Percentiles rank a stretch among this genome's conserved stretches.
phyloP scores from a whole-genome alignment of 345 rosid genomes.

The Rhodamnia argentea region DNA sequence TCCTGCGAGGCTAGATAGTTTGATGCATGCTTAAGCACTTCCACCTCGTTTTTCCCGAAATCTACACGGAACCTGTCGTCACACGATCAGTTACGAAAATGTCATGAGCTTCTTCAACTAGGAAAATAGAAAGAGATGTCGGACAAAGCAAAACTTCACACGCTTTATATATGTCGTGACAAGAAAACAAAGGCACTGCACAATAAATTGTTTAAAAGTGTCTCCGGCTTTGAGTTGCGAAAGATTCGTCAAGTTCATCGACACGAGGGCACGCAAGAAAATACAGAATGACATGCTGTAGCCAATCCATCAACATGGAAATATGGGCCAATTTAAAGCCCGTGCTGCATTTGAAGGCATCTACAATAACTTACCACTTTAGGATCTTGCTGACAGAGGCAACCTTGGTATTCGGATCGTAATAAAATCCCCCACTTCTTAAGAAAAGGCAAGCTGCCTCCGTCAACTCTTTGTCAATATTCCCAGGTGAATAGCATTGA shows the following conservation, averaged over 20 bases:
- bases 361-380: constrained; percentile 40
- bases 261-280: neutral
- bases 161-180: neutral
- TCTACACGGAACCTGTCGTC: constrained; percentile 54
- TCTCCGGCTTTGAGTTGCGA: neutral
- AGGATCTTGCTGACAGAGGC: constrained; percentile 55
- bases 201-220: neutral
- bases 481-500: constrained; percentile 59
- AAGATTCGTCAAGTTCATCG: neutral
- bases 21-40: constrained; percentile 65
- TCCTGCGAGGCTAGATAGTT: constrained; percentile 57
- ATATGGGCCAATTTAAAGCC: neutral
- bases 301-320: neutral
- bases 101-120: neutral
- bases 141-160: neutral
- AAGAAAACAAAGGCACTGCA: neutral
- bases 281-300: neutral
- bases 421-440: constrained; percentile 56
- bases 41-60: constrained; percentile 67
- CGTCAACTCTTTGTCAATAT: constrained; percentile 70
- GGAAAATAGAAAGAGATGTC: neutral
- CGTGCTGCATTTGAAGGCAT: neutral
- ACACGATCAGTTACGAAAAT: neutral
- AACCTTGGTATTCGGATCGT: constrained; percentile 42
- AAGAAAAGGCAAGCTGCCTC: constrained; percentile 64